Conservation (phyloP, 2,329 filamentous ascomycete genomes). For the Sordariomycetes sp. region DNA sequence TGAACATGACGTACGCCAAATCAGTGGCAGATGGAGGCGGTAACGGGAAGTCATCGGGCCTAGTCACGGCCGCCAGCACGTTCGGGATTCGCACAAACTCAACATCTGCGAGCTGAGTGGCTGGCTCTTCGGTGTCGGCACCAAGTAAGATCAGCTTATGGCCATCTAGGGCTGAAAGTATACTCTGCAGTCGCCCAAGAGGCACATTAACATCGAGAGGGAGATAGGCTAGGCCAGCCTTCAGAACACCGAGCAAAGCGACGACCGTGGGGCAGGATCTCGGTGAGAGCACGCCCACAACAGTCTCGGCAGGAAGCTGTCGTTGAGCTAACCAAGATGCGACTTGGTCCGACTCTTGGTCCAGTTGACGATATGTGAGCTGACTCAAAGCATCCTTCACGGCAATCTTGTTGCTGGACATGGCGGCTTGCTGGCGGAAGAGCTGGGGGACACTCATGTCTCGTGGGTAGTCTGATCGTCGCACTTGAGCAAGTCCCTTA, state of each 20-base stretch:
- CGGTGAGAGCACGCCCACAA: conserved; percentile 10
- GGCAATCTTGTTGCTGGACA: conserved; percentile 5
- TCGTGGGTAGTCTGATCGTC: too few species aligned
- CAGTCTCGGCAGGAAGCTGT: conserved; percentile 5
- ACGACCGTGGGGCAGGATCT: conserved; percentile 14
- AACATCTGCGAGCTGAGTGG: neutral
- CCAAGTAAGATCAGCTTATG: conserved; percentile 9
- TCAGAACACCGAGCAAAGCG: conserved; percentile 13
- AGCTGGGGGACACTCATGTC: conserved; percentile 12
- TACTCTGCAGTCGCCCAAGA: conserved; percentile 6
- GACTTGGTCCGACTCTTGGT: conserved; percentile 9
- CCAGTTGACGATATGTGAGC: conserved; percentile 13
- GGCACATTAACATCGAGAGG: conserved; percentile 12
- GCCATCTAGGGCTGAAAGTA: conserved; percentile 3
- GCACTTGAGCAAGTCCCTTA: too few species aligned
- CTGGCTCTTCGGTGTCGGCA: neutral
- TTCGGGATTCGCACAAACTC: conserved; percentile 1
- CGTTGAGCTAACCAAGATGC: conserved; percentile 8
- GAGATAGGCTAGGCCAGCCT: conserved; percentile 14
- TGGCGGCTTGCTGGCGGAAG: conserved; percentile 10
- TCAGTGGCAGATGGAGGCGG: neutral
- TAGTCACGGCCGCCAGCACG: neutral
- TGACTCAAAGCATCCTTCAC: conserved; percentile 8
- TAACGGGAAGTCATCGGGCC: neutral
- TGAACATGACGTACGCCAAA: conserved; percentile 33